These are phyloP conservation scores for Coniochaeta sp. DNA, from an alignment of 2,329 filamentous ascomycete genomes.

Conservation along the genomic window DNA sequence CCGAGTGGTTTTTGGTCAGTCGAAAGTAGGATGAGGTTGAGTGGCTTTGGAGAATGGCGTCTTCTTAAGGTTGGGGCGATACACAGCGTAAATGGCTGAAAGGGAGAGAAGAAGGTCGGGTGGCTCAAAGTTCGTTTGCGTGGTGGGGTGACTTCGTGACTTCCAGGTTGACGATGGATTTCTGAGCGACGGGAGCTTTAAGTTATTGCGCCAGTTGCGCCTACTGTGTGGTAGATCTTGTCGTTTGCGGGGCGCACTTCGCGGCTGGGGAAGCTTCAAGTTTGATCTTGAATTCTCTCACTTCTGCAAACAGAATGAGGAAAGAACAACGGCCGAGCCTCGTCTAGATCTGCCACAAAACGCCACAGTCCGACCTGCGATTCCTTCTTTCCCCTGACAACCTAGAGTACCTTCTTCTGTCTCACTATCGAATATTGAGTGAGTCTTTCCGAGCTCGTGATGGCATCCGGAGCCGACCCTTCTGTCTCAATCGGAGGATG, in stretches of 20 bases:
- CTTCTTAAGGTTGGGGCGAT: background rate
- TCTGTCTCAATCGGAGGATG: background rate
- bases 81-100: background rate
- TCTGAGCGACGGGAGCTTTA: no score
- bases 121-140: background rate
- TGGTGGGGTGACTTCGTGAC: background rate
- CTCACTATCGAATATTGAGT: background rate
- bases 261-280: background rate
- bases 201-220: no score
- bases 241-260: background rate
- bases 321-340: background rate
- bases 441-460: background rate
- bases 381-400: background rate
- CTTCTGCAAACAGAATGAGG: background rate
- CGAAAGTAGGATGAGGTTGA: background rate
- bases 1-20: background rate
- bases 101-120: background rate
- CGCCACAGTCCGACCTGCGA: background rate
- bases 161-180: no score
- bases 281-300: background rate
- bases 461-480: background rate
- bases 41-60: background rate
- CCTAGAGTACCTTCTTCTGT: no score
- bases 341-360: background rate
- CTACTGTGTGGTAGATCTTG: background rate